Percentiles rank a stretch among this genome's conserved stretches.
Evolutionary conservation across 805 yeast genomes (phyloP).

Genomic region (Starmerella ratchasimensis): DNA sequence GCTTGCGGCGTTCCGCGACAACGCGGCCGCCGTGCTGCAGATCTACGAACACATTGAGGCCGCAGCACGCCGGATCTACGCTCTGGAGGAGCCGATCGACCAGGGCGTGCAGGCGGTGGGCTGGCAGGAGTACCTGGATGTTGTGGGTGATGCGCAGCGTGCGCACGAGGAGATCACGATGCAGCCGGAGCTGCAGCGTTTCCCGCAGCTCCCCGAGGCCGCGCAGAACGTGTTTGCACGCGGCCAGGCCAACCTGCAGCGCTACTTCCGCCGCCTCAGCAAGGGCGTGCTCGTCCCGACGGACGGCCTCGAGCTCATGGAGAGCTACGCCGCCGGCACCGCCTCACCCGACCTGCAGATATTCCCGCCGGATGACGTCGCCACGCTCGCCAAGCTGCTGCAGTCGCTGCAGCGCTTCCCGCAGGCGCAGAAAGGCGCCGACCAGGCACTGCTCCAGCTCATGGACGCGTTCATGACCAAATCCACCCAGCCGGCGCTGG

Average conservation of each 20-base stretch:
- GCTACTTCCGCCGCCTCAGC: conserved; percentile 25
- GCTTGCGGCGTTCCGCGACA: conserved; percentile 14
- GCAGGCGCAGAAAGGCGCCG: conserved; percentile 17
- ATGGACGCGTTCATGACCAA: conserved; percentile 14
- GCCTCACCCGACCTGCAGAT: conserved; percentile 3
- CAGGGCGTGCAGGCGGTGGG: conserved; percentile 18
- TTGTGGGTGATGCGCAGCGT: conserved; percentile 5
- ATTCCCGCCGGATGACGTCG: conserved; percentile 25
- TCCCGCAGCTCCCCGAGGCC: conserved; percentile 15
- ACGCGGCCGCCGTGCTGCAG: conserved; percentile 20
- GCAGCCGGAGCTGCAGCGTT: conserved; percentile 18
- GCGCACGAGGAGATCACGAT: conserved; percentile 8
- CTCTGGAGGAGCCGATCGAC: conserved; percentile 14
- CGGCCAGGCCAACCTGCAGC: conserved; percentile 9
- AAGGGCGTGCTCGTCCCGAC: conserved; percentile 34
- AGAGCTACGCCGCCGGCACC: conserved; percentile 19
- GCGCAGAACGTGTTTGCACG: conserved; percentile 7
- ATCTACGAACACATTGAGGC: conserved; percentile 22
- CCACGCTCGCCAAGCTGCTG: conserved; percentile 10
- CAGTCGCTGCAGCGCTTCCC: conserved; percentile 5
- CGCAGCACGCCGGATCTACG: conserved; percentile 31
- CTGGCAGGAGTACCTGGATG: conserved; percentile 8
- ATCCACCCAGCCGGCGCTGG: conserved; percentile 5
- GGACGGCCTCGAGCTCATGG: conserved; percentile 31
- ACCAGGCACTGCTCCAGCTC: conserved; percentile 17